These are phyloP conservation scores for Hygrocybe punicea DNA, from an alignment of 768 basidiomycete species.

Conservation along the genomic window DNA sequence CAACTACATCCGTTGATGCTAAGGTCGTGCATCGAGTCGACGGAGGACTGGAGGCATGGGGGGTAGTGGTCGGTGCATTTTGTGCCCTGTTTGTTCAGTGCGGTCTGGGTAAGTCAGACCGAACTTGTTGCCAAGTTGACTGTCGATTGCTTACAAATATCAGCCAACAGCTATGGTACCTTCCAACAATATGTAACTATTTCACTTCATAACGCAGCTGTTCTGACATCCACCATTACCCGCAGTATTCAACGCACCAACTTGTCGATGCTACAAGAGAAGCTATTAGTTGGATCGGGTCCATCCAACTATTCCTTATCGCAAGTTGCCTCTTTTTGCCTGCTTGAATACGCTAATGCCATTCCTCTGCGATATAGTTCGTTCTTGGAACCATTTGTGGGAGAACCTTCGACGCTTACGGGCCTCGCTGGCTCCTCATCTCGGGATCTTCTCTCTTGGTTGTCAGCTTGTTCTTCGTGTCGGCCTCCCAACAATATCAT, in stretches of 20 bases:
- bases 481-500: too few relatives aligned
- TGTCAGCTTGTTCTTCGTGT: not conserved
- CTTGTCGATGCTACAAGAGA: not conserved
- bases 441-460: not conserved
- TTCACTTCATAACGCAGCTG: not conserved
- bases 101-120: not conserved
- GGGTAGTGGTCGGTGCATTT: not conserved
- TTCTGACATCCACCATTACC: not conserved
- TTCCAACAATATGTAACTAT: not conserved
- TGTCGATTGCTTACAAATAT: not conserved
- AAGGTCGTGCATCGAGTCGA: not conserved
- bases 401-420: slow-evolving; percentile 2
- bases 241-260: not conserved
- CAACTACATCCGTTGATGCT: not conserved
- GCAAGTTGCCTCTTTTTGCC: not conserved
- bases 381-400: not conserved
- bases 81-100: not conserved
- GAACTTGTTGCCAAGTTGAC: too few relatives aligned
- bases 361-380: not conserved
- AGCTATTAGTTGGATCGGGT: slow-evolving; percentile 6
- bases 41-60: slow-evolving; percentile 5
- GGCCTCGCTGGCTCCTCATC: not conserved
- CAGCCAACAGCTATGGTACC: slow-evolving; percentile 1
- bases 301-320: slow-evolving; percentile 2
- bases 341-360: too few relatives aligned